phyloP scores from a whole-genome alignment of 2,329 filamentous ascomycete species.

The Pestalotiopsis sp. region DNA sequence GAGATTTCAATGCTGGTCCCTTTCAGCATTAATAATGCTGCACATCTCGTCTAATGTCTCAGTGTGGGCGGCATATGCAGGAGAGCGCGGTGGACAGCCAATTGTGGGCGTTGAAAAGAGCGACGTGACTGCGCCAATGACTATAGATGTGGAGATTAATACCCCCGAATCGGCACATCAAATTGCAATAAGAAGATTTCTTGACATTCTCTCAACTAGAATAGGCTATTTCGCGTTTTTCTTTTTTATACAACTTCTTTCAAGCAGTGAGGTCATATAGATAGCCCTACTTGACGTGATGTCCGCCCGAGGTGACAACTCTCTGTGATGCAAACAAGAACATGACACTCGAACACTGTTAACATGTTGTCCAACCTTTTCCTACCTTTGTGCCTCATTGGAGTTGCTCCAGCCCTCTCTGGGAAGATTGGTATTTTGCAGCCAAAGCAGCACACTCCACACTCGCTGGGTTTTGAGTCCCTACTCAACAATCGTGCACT shows the following conservation, averaged over 20 bases:
- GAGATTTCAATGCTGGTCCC: not conserved
- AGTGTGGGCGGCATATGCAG: not conserved
- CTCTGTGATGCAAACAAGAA: not conserved
- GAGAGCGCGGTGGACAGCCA: not conserved
- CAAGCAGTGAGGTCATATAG: not conserved
- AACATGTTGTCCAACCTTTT: not conserved
- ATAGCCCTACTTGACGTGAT: not conserved
- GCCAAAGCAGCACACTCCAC: not conserved
- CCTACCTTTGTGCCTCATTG: not conserved
- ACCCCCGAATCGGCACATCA: not conserved
- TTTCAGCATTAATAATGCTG: too few species aligned
- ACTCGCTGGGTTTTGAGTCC: not conserved
- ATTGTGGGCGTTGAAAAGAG: not conserved
- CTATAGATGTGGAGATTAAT: not conserved
- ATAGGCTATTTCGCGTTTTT: too few species aligned
- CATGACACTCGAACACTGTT: not conserved
- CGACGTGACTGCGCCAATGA: not conserved
- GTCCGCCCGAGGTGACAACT: not conserved
- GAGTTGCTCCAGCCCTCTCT: not conserved
- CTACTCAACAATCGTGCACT: constrained; percentile 2
- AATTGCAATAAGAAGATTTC: not conserved
- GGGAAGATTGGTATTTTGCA: not conserved
- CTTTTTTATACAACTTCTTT: too few species aligned
- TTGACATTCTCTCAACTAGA: too few species aligned
- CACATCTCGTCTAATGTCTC: too few species aligned